Percentiles rank a stretch among this genome's conserved stretches.
These are phyloP conservation scores for Scheffersomyces insectosa DNA, from an alignment of 1,139 yeast species.

Conservation along the genomic window DNA sequence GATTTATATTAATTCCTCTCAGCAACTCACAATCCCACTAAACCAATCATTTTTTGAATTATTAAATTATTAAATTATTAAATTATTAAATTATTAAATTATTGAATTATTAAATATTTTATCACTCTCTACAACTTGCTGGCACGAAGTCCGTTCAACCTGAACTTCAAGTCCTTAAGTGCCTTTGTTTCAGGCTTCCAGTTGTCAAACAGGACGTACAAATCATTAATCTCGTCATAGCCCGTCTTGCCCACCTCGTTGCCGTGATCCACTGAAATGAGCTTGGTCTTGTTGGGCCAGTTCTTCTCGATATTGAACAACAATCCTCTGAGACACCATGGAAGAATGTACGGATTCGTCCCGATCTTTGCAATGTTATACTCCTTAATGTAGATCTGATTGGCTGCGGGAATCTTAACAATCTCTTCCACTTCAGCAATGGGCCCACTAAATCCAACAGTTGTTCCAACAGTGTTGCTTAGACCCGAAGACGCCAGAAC, in stretches of 20 bases:
- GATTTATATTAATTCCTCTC: background rate
- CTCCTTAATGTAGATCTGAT: slow-evolving; percentile 59
- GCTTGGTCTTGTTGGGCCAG: slow-evolving; percentile 40
- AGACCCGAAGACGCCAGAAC: background rate
- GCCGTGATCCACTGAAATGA: slow-evolving; percentile 26
- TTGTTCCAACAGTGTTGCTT: background rate
- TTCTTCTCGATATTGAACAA: slow-evolving; percentile 63
- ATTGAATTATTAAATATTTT: background rate
- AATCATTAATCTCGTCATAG: slow-evolving; percentile 54
- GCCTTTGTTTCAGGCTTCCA: slow-evolving; percentile 88
- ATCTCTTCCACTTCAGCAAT: slow-evolving; percentile 9
- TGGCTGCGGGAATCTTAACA: slow-evolving; percentile 30
- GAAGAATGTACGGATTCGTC: slow-evolving; percentile 79
- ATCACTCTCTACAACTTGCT: slow-evolving; percentile 33
- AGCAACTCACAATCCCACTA: background rate
- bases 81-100: no score
- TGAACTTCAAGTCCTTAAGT: slow-evolving; percentile 77
- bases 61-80: no score
- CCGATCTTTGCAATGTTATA: slow-evolving; percentile 63
- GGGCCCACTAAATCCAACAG: background rate
- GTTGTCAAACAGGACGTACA: slow-evolving; percentile 69
- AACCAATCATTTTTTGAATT: background rate
- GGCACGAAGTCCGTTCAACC: slow-evolving; percentile 72
- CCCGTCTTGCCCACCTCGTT: slow-evolving; percentile 35
- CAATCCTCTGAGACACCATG: slow-evolving; percentile 90